Evolutionary conservation across 2,329 filamentous ascomycete species (phyloP), one percentile per base, ranked within the genome.

Genomic region (Botrytis squamosa): DNA sequence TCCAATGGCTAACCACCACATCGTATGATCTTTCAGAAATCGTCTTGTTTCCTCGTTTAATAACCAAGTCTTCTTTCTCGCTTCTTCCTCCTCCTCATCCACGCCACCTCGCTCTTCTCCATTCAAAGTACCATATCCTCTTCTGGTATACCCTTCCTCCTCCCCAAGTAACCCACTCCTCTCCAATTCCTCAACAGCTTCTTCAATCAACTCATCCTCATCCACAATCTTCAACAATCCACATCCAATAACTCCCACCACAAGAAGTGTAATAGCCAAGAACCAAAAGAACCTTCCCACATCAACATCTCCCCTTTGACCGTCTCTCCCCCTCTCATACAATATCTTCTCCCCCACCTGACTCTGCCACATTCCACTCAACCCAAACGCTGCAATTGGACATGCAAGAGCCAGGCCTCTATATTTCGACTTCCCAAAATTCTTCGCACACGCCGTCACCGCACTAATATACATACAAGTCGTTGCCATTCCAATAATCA

Each of bases 361-460:
- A 79, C 94, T 97, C 83, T 96, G 88, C 93, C 96, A 97, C 92
- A 99, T 95, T 66, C 95, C 94, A 80, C 95, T 97, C 73, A 99
- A 83, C 0, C 96, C 96, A 81, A 98, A 97, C 10, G 93, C 92
- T 0, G 96, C 94, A 81, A 98, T 98, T 1, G 96, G 96, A 74
- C 93, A 87, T 1, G 95, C 95, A 72, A 99, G 86, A 75, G 97
- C 95, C 69, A 99, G 84, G 0, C 96, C 96, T 79, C 95, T 92
- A 80, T 97, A 91, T 80, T 91, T 93, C 6, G 94, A 94, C 75
- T 92, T 90, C 67, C 95, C 95, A 83, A 98, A 99, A 84, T 98
- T 99, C 89, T 99, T 99, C 52, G 96, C 96, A 80, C 94, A 97
- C 0, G 95, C 97, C 10, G 95, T 95, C n/a, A 99, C 92, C 2